Base-by-base conservation (phyloP, 2,329 filamentous ascomycete genomes). In the Pyricularia pennisetigena region DNA sequence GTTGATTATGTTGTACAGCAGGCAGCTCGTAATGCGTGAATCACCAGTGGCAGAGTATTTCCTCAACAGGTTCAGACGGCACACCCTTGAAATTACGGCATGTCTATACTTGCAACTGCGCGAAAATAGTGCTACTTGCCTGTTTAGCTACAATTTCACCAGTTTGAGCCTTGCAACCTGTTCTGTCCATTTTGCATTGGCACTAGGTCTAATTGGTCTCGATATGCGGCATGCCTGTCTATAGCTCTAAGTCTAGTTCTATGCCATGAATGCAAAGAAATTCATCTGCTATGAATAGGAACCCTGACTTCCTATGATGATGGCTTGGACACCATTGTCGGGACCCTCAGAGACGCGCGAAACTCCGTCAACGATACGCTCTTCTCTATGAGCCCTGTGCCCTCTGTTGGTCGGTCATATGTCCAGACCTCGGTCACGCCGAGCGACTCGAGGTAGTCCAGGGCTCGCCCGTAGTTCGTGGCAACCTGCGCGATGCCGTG, bases 401-500 rank as follows among this genome's bases (percentile, higher is more conserved):
- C 75, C 0, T 77, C 74, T 2, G 76, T 71, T 5, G 72, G 74
- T 66, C 83, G 78, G 72, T 79, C 76, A 29, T 86, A 76, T 4
- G 83, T 86, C 84, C 85, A 89, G 1, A 95, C 80, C 69, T 87
- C 82, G 35, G 79, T 75, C 29, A 94, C 86, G 4, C 88, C 89
- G 14, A 92, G 79, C 69, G 81, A 83, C 71, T 87, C 83, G 68
- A 97, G 80, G 76, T 91, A 97, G 0, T 86, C 82, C 69, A 96
- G 79, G 5, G 91, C 87, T 59, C 85, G 86, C 64, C 77, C 75
- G 79, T 95, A 98, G 76, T 97, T 94, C 66, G 92, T 89, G n/a
- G 89, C 93, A 5, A 99, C 85, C 76, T 99, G 94, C 2, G 86
- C 90, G 69, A 93, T 85, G 57, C 92, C 92, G 80, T 99, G 95